A percentile compares a stretch with the other conserved stretches of the same genome.
Conservation (phyloP, 257 asterid genomes). For the Hygrophila difformis region DNA sequence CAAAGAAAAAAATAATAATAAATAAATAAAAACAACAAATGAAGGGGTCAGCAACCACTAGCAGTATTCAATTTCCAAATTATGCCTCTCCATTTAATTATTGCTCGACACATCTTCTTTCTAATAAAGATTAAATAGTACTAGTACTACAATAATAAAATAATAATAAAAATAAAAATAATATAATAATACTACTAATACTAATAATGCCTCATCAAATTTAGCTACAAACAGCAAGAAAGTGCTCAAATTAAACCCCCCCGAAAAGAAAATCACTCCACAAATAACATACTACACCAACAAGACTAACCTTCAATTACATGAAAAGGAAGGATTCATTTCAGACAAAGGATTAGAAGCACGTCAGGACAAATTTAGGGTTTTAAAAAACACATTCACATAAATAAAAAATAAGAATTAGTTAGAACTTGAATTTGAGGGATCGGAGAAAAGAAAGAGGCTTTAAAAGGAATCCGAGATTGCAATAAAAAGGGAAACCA, state of each 20-base stretch:
- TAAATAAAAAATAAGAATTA: conserved; percentile 12
- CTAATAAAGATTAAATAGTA: background rate
- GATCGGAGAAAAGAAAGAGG: conserved; percentile 46
- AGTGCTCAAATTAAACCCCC: no score
- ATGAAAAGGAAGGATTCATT: conserved; percentile 16
- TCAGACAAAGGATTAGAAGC: conserved; percentile 22
- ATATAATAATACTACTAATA: no score
- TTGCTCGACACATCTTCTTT: conserved; percentile 34
- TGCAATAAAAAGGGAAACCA: conserved; percentile 36
- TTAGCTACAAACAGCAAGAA: no score
- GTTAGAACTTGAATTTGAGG: conserved; percentile 25
- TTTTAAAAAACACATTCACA: conserved; percentile 9
- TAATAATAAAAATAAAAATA: no score
- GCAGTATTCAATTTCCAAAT: conserved; percentile 35
- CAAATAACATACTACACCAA: conserved; percentile 31
- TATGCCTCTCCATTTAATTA: conserved; percentile 32
- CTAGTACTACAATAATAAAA: no score
- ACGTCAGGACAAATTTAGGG: conserved; percentile 41
- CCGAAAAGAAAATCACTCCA: no score
- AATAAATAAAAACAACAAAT: conserved; percentile 23
- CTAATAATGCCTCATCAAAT: no score
- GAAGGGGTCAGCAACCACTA: conserved; percentile 48
- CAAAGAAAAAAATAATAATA: background rate
- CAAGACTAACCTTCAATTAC: conserved; percentile 26
- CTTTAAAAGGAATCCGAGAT: conserved; percentile 68